Conservation (phyloP, 805 yeast genomes). For the Wickerhamiella kurtzmanii region DNA sequence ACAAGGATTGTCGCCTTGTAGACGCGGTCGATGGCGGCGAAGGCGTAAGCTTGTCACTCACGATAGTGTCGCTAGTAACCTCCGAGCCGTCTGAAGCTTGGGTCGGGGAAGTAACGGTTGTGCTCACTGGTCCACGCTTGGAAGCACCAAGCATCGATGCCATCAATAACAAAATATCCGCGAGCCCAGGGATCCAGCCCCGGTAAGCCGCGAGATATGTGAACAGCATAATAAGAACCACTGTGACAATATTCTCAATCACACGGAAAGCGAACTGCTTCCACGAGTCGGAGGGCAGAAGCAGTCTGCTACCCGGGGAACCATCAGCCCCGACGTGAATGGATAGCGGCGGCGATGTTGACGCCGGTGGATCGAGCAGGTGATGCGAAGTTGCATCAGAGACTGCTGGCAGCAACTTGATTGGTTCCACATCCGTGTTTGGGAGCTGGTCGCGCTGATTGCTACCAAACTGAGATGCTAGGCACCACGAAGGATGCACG, state of each 20-base stretch:
- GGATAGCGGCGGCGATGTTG: no score
- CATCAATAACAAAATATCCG: conserved; percentile 3
- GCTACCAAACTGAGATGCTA: neutral
- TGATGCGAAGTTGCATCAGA: conserved; percentile 3
- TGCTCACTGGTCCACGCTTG: no score
- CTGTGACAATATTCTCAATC: conserved; percentile 31
- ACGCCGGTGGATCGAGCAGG: conserved; percentile 8
- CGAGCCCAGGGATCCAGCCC: conserved; percentile 13
- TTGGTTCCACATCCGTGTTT: conserved; percentile 7
- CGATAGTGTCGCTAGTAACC: no score
- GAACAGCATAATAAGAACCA: conserved; percentile 21
- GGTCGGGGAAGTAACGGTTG: no score
- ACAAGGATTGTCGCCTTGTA: no score
- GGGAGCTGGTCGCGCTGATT: neutral
- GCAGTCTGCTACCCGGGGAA: conserved; percentile 5
- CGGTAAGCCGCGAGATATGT: conserved; percentile 7
- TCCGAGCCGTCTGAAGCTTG: no score
- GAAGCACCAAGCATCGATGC: neutral
- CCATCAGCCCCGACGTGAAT: no score
- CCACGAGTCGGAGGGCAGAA: conserved; percentile 11
- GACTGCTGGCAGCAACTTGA: conserved; percentile 8
- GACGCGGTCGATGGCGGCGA: no score
- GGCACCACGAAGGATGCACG: conserved; percentile 19
- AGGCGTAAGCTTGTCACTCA: no score
- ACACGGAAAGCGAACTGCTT: conserved; percentile 16